These are phyloP conservation scores for Pterulicium gracile DNA, from an alignment of 1,284 basidiomycete genomes.

Conservation along the genomic window DNA sequence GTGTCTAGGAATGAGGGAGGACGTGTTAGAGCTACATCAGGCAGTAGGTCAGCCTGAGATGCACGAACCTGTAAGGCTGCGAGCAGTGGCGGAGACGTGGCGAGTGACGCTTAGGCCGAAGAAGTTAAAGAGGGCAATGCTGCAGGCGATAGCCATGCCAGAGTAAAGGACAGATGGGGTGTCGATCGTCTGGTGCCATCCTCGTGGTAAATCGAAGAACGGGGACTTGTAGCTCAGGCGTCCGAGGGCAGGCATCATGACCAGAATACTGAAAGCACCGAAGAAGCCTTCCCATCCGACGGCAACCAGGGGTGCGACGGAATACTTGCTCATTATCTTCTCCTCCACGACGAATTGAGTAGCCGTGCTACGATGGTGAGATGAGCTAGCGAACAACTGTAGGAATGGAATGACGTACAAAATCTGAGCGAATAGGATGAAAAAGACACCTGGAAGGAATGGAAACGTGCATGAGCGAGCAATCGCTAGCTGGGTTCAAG, in stretches of 20 bases:
- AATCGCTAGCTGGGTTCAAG: no score
- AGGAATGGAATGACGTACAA: slow-evolving; percentile 53
- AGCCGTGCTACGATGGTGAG: slow-evolving; percentile 51
- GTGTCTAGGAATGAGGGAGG: slow-evolving; percentile 47
- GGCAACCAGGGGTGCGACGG: slow-evolving; percentile 85
- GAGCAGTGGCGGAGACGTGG: slow-evolving; percentile 80
- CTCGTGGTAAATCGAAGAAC: slow-evolving; percentile 88
- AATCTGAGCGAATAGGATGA: slow-evolving; percentile 94
- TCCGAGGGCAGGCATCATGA: slow-evolving; percentile 66
- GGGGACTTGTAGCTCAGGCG: slow-evolving; percentile 46
- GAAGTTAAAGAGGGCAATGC: slow-evolving; percentile 93
- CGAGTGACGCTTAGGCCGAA: slow-evolving; percentile 91
- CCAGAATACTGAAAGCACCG: slow-evolving; percentile 69
- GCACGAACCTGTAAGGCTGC: slow-evolving; percentile 55
- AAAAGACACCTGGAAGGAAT: slow-evolving; percentile 57
- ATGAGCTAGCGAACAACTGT: slow-evolving; percentile 12
- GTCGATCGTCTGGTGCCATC: slow-evolving; percentile 82
- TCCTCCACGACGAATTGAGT: slow-evolving; percentile 94
- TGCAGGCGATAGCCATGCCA: slow-evolving; percentile 68
- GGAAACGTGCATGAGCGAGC: not conserved
- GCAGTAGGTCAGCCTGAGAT: not conserved
- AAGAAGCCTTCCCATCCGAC: slow-evolving; percentile 95
- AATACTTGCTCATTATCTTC: slow-evolving; percentile 71
- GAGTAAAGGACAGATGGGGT: slow-evolving; percentile 73
- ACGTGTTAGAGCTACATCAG: not conserved